Evolutionary conservation across 2,329 filamentous ascomycete species (phyloP).

Genomic region (Curvularia sp.): DNA sequence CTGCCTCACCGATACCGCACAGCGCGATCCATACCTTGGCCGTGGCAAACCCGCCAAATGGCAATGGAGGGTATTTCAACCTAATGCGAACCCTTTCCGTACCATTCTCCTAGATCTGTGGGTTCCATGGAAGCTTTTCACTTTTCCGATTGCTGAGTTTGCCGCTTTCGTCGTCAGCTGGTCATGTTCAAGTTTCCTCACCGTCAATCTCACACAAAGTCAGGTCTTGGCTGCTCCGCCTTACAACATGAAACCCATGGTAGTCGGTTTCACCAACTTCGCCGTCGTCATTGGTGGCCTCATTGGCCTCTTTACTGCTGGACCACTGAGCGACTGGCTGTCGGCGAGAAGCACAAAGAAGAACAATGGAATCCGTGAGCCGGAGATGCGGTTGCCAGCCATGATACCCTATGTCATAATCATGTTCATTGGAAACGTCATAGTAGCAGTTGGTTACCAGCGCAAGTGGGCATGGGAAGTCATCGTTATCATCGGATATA

Average conservation of each 20-base stretch:
- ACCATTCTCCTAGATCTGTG: slow-evolving; percentile 63
- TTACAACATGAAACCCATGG: slow-evolving; percentile 61
- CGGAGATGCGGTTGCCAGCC: slow-evolving; percentile 65
- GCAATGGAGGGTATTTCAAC: slow-evolving; percentile 64
- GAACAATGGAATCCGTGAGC: slow-evolving; percentile 64
- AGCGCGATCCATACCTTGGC: slow-evolving; percentile 63
- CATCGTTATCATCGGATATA: slow-evolving; percentile 66
- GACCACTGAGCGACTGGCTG: slow-evolving; percentile 65
- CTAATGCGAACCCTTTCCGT: slow-evolving; percentile 56
- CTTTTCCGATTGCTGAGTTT: slow-evolving; percentile 69
- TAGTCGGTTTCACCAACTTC: slow-evolving; percentile 65
- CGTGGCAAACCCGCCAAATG: slow-evolving; percentile 61
- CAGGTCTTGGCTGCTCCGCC: slow-evolving; percentile 64
- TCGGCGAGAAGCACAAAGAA: slow-evolving; percentile 60
- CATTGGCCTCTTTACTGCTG: slow-evolving; percentile 63
- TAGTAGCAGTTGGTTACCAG: slow-evolving; percentile 63
- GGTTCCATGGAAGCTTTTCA: slow-evolving; percentile 68
- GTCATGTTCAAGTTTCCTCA: slow-evolving; percentile 65
- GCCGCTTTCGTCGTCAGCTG: slow-evolving; percentile 68
- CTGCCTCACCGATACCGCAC: slow-evolving; percentile 48
- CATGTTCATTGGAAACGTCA: slow-evolving; percentile 65
- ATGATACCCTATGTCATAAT: slow-evolving; percentile 65
- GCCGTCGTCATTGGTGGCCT: slow-evolving; percentile 62
- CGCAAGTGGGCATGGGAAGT: slow-evolving; percentile 62
- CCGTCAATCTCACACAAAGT: slow-evolving; percentile 66